Evolutionary conservation across 2,329 filamentous ascomycete species (phyloP).

Genomic region (Chrysoporthe puriensis): DNA sequence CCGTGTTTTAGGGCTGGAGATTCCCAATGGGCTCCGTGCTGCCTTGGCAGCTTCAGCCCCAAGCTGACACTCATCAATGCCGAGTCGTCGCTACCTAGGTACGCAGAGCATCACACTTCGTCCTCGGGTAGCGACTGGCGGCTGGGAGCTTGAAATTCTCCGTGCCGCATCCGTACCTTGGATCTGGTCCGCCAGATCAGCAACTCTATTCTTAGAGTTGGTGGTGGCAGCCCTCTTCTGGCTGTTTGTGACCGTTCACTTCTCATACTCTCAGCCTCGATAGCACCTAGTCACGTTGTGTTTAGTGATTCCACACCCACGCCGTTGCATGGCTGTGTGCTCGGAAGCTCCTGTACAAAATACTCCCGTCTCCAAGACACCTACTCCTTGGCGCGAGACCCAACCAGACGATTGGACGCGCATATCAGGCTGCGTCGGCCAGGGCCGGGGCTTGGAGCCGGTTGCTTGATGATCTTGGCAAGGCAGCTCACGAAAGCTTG

Average conservation of each 20-base stretch:
- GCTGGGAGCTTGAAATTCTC: not conserved
- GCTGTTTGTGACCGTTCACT: not conserved
- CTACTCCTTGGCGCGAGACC: not conserved
- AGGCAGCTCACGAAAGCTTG: not conserved
- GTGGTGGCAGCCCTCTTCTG: not conserved
- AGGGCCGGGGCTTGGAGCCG: not conserved
- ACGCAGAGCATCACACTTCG: not conserved
- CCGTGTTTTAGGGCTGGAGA: not conserved
- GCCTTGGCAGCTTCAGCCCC: constrained; percentile 15
- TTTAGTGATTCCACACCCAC: too few species aligned
- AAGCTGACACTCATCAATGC: not conserved
- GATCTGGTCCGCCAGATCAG: not conserved
- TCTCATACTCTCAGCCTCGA: not conserved
- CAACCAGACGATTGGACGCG: not conserved
- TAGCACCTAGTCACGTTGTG: not conserved
- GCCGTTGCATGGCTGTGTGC: not conserved
- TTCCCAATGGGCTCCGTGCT: not conserved
- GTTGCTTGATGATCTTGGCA: not conserved
- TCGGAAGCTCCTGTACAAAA: not conserved
- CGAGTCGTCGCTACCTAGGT: not conserved
- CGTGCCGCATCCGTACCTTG: not conserved
- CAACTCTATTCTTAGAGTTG: too few species aligned
- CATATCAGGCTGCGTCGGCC: not conserved
- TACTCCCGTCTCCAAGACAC: not conserved
- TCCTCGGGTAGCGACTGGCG: not conserved